Percentiles rank a stretch among this genome's conserved stretches.
Evolutionary conservation across 345 rosid genomes (phyloP).

Genomic region (Pelargonium nanum): DNA sequence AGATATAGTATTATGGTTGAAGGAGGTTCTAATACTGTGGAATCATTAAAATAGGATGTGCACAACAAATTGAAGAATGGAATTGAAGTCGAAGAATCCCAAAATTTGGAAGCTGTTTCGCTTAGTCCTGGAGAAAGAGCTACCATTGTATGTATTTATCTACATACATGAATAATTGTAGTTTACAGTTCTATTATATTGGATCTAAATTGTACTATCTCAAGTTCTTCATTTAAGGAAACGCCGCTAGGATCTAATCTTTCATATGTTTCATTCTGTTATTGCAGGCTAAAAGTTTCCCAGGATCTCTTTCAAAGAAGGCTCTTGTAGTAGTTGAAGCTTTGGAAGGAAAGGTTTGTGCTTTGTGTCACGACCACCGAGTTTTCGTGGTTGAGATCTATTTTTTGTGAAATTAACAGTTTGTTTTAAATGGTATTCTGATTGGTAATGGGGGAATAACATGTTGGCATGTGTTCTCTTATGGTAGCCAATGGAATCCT

Average conservation of each 20-base stretch:
- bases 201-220: too few species aligned
- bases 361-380: slow-evolving; percentile 4
- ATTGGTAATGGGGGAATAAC: neutral
- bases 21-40: slow-evolving; percentile 11
- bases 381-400: neutral
- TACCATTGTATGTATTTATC: slow-evolving; percentile 43
- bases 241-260: neutral
- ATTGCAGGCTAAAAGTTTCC: slow-evolving; percentile 71
- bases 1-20: slow-evolving; percentile 8
- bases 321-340: slow-evolving; percentile 64
- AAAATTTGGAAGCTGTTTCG: slow-evolving; percentile 33
- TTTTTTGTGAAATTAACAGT: neutral
- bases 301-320: slow-evolving; percentile 54
- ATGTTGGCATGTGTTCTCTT: neutral
- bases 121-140: slow-evolving; percentile 55
- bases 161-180: slow-evolving; percentile 5
- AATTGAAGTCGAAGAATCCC: slow-evolving; percentile 51
- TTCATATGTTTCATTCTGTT: slow-evolving; percentile 8
- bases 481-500: neutral
- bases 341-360: slow-evolving; percentile 87
- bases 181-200: too few species aligned
- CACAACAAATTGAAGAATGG: slow-evolving; percentile 79
- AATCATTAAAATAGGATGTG: slow-evolving; percentile 37
- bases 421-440: neutral
- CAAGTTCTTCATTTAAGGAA: neutral